Conservation (phyloP, 2,329 filamentous ascomycete species). For the Sporothrix protearum region DNA sequence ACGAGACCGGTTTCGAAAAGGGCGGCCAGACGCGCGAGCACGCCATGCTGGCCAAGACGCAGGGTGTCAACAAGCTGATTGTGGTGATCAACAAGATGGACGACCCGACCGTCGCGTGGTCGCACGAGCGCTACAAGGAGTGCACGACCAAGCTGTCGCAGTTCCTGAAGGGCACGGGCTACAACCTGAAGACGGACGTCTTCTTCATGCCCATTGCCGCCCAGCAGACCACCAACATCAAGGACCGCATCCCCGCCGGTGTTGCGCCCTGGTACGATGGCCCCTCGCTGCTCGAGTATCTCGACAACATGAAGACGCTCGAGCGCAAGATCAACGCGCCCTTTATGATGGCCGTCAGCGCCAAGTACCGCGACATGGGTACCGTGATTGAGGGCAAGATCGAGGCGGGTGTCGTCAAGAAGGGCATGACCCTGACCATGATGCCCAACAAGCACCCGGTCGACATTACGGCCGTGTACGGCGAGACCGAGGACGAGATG, state of each 20-base stretch:
- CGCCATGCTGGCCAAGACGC: slow-evolving; percentile 95
- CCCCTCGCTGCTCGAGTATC: slow-evolving; percentile 87
- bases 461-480: slow-evolving; percentile 80
- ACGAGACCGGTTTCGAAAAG: slow-evolving; percentile 95
- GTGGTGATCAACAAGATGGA: slow-evolving; percentile 99
- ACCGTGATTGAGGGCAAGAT: slow-evolving; percentile 98
- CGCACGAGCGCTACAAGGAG: slow-evolving; percentile 85
- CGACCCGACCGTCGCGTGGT: slow-evolving; percentile 94
- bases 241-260: slow-evolving; percentile 75
- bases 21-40: slow-evolving; percentile 90
- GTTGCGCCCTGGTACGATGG: slow-evolving; percentile 80
- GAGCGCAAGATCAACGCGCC: slow-evolving; percentile 96
- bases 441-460: slow-evolving; percentile 91
- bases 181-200: slow-evolving; percentile 90
- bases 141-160: slow-evolving; percentile 82
- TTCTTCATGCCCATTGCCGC: slow-evolving; percentile 96
- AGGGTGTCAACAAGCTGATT: slow-evolving; percentile 94
- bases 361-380: slow-evolving; percentile 96
- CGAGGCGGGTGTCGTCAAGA: slow-evolving; percentile 90
- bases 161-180: slow-evolving; percentile 89
- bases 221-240: slow-evolving; percentile 80
- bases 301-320: slow-evolving; percentile 66
- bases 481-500: slow-evolving; percentile 94
- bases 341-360: slow-evolving; percentile 98
- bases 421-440: slow-evolving; percentile 79